Conservation (phyloP, 2,329 filamentous ascomycete species). For the Fusarium sulawesiense region DNA sequence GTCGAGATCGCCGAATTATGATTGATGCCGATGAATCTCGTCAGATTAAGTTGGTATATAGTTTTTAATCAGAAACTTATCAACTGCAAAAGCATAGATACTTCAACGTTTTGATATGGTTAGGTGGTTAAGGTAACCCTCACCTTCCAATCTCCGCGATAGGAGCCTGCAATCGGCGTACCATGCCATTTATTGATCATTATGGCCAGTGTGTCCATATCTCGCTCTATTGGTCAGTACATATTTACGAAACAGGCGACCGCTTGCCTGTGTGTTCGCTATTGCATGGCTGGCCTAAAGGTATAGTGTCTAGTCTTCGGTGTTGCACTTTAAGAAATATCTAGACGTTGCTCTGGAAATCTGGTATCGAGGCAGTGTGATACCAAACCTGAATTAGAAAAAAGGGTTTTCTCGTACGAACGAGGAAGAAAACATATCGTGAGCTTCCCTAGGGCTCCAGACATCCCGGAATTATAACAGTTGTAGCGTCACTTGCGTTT, state of each 20-base stretch:
- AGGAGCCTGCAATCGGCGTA: background rate
- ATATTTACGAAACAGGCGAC: background rate
- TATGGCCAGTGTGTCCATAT: background rate
- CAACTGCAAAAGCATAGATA: too few species aligned
- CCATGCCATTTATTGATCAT: background rate
- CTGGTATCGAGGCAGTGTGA: background rate
- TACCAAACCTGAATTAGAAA: background rate
- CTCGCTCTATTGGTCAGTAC: background rate
- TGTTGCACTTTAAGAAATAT: background rate
- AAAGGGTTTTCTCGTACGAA: background rate
- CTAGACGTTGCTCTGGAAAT: background rate
- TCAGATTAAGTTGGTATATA: too few species aligned
- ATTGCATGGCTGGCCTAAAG: background rate
- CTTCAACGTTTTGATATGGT: too few species aligned
- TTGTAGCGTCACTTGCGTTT: background rate
- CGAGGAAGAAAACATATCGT: background rate
- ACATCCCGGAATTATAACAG: background rate
- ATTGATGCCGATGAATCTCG: too few species aligned
- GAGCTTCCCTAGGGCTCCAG: background rate
- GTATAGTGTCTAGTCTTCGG: background rate
- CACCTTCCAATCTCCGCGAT: background rate
- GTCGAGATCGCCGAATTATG: too few species aligned
- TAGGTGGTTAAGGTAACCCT: too few species aligned
- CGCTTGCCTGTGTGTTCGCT: background rate
- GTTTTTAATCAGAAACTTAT: too few species aligned